A percentile compares a stretch with the other conserved stretches of the same genome.
Evolutionary conservation across 148 eudicot genomes (phyloP).

Genomic region (Vaccinium myrtillus): DNA sequence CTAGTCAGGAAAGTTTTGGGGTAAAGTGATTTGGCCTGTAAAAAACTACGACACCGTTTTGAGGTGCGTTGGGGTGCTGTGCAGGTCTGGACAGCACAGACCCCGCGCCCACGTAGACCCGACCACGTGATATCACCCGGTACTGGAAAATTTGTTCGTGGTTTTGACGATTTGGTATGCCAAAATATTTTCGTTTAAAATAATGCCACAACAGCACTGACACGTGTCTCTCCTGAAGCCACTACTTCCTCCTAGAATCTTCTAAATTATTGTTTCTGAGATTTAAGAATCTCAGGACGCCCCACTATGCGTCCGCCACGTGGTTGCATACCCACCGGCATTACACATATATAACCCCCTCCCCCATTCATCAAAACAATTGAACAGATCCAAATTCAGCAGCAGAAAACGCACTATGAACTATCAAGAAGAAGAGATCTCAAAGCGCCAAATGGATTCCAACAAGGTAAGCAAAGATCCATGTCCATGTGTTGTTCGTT

Average conservation of each 20-base stretch:
- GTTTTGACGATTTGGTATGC: no score
- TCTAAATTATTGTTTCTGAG: neutral
- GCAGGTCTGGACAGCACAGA: no score
- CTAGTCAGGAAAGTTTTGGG: no score
- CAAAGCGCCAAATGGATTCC: constrained; percentile 7
- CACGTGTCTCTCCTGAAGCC: neutral
- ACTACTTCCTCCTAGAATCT: neutral
- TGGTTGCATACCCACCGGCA: neutral
- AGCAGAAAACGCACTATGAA: neutral
- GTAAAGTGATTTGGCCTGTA: no score
- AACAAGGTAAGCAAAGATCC: constrained; percentile 4
- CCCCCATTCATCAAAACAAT: no score
- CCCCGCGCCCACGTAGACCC: no score
- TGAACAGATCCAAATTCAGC: no score
- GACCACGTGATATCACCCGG: no score
- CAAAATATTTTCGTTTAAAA: no score
- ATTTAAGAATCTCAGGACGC: neutral
- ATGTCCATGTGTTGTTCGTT: neutral
- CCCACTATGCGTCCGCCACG: neutral
- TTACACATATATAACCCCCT: neutral
- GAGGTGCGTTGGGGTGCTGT: no score
- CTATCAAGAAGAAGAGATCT: neutral
- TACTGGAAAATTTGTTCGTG: no score
- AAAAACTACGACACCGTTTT: no score
- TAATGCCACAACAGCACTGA: neutral